Percentiles rank a stretch among this genome's conserved stretches.
These are phyloP conservation scores for Linderina pennispora DNA, from an alignment of 192 early-diverging fungal genomes.

Conservation along the genomic window DNA sequence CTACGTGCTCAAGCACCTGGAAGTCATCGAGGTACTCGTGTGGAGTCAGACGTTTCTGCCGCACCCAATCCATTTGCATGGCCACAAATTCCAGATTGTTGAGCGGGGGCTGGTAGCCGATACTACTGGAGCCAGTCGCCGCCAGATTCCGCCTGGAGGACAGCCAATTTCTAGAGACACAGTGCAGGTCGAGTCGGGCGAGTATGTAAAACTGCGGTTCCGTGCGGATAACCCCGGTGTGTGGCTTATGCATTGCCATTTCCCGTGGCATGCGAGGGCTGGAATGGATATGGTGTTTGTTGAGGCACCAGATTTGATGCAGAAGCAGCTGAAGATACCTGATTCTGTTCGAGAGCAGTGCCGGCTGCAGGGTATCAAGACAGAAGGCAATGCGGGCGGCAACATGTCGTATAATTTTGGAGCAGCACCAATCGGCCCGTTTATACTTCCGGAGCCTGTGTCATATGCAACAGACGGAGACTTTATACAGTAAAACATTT, in stretches of 20 bases:
- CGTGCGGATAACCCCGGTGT: too few relatives aligned
- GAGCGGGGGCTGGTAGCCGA: slow-evolving; percentile 38
- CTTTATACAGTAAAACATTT: too few relatives aligned
- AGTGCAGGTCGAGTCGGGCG: slow-evolving; percentile 50
- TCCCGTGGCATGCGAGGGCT: slow-evolving; percentile 51
- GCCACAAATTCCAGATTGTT: slow-evolving; percentile 75
- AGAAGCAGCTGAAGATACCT: slow-evolving; percentile 4
- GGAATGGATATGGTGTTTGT: slow-evolving; percentile 61
- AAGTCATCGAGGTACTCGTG: slow-evolving; percentile 63
- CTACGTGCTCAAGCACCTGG: slow-evolving; percentile 51
- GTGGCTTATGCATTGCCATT: slow-evolving; percentile 86
- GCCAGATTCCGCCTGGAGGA: slow-evolving; percentile 12
- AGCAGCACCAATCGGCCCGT: too few relatives aligned
- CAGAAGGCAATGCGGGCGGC: slow-evolving; percentile 19
- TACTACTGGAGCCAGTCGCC: slow-evolving; percentile 34
- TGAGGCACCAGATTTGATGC: slow-evolving; percentile 16
- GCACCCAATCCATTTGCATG: slow-evolving; percentile 80
- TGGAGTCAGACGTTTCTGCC: slow-evolving; percentile 59
- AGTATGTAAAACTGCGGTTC: slow-evolving; percentile 68
- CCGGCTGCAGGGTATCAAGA: slow-evolving; percentile 9
- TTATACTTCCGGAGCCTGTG: too few relatives aligned
- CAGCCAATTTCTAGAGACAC: slow-evolving; percentile 50
- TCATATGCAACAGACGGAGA: too few relatives aligned
- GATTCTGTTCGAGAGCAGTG: slow-evolving; percentile 24
- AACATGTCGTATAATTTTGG: slow-evolving; percentile 12